These are phyloP conservation scores for Phialophora tarda DNA, from an alignment of 2,329 filamentous ascomycete species.

Conservation along the genomic window DNA sequence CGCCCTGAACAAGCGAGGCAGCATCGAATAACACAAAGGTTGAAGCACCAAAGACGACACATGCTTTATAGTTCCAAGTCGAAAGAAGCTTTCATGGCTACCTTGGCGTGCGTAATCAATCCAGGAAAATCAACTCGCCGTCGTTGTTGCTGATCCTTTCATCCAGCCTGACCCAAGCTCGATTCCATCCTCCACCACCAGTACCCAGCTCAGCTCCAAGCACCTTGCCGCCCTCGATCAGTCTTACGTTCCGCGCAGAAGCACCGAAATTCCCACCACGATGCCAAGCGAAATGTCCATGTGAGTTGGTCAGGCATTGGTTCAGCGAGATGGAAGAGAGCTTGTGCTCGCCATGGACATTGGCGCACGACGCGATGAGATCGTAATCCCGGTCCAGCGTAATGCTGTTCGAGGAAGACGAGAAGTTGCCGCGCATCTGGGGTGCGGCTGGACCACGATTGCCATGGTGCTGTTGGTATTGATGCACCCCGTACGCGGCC, in stretches of 20 bases:
- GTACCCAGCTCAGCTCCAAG: slow-evolving; percentile 37
- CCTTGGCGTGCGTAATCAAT: slow-evolving; percentile 14
- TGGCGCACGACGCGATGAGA: slow-evolving; percentile 47
- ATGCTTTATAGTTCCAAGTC: neutral
- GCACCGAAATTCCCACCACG: slow-evolving; percentile 47
- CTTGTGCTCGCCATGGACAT: slow-evolving; percentile 43
- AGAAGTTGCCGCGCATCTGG: slow-evolving; percentile 47
- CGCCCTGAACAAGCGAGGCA: neutral
- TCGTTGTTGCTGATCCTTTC: slow-evolving; percentile 49
- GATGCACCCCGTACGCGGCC: slow-evolving; percentile 23
- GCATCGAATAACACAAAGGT: neutral
- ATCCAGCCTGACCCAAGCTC: slow-evolving; percentile 45
- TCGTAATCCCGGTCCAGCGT: slow-evolving; percentile 45
- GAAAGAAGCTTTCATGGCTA: slow-evolving; percentile 2
- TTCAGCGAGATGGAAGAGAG: slow-evolving; percentile 47
- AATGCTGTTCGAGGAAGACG: slow-evolving; percentile 43
- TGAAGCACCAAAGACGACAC: neutral
- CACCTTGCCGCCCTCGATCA: slow-evolving; percentile 34
- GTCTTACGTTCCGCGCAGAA: slow-evolving; percentile 41
- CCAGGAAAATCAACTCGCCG: slow-evolving; percentile 43
- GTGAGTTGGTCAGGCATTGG: slow-evolving; percentile 47
- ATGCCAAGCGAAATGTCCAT: slow-evolving; percentile 47
- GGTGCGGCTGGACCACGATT: slow-evolving; percentile 2
- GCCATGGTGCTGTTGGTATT: slow-evolving; percentile 26
- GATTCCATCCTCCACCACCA: slow-evolving; percentile 35